These are phyloP conservation scores for Penicillium rolfsii DNA, from an alignment of 2,329 filamentous ascomycete species.

Conservation along the genomic window DNA sequence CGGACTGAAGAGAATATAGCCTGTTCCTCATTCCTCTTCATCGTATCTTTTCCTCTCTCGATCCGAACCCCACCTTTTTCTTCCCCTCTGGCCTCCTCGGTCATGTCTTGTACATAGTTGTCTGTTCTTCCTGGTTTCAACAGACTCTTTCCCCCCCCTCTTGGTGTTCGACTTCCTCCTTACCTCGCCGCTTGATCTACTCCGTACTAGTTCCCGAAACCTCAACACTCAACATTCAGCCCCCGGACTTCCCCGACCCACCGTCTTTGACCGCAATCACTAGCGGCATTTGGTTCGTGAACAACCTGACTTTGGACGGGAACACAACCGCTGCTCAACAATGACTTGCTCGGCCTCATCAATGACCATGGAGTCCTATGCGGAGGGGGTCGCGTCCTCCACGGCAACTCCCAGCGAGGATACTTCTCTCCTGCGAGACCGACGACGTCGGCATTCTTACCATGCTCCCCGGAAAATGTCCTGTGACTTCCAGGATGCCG, in stretches of 20 bases:
- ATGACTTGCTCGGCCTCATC: slow-evolving; percentile 48
- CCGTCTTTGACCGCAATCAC: slow-evolving; percentile 12
- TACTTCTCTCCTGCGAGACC: slow-evolving; percentile 42
- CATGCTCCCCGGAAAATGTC: slow-evolving; percentile 48
- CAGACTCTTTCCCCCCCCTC: slow-evolving; percentile 3
- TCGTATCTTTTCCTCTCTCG: slow-evolving; percentile 11
- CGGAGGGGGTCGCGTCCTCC: slow-evolving; percentile 34
- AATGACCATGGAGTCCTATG: slow-evolving; percentile 45
- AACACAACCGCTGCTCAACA: neutral
- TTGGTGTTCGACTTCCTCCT: neutral
- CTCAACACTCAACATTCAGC: slow-evolving; percentile 1
- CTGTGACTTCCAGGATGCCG: slow-evolving; percentile 48
- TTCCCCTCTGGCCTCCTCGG: slow-evolving; percentile 7
- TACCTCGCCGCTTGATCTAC: slow-evolving; percentile 1
- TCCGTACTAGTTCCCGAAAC: neutral
- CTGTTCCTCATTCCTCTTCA: slow-evolving; percentile 7
- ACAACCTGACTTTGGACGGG: neutral
- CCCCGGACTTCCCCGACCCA: slow-evolving; percentile 13
- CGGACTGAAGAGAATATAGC: slow-evolving; percentile 2
- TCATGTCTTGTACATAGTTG: slow-evolving; percentile 19
- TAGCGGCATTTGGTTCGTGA: neutral
- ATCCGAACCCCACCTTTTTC: neutral
- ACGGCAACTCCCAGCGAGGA: slow-evolving; percentile 38
- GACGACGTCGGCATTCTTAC: slow-evolving; percentile 51
- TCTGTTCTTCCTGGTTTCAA: slow-evolving; percentile 15